Base-by-base conservation (phyloP, 2,329 filamentous ascomycete genomes). In the Stromatinia cepivora region DNA sequence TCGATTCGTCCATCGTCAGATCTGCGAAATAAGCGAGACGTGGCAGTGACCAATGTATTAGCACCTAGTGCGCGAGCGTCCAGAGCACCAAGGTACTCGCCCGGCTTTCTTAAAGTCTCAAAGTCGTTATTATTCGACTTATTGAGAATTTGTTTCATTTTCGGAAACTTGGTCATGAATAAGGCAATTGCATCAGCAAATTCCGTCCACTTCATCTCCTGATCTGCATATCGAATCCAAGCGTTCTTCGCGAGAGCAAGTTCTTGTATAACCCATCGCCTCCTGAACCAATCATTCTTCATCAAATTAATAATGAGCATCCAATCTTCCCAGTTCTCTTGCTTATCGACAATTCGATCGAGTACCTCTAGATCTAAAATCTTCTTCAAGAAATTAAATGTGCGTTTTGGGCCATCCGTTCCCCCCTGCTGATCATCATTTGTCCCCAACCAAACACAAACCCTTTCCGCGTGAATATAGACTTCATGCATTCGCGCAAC, bases 191-290 rank as follows among this genome's bases (percentile, higher is more conserved):
- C 70, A 67, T 75, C 72, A 28, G 50, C 50, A 34, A 45, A 20
- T 31, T 20, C 50, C 20, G 8, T 9, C 53, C 67, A 63, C 81
- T 64, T 53, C 15, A 69, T 57, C 58, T 64, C 58, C 15, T 64
- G 70, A 1, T 66, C 34, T 2, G 81, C 81, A 69, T 80, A 81
- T 36, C 78, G 76, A 0, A 82, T 72, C 1, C 69, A 72, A 2
- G 79, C 80, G 1, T 72, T 71, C 28, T 70, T 71, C 0, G 81
- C 79, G 0, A 82, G 71, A 0, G 79, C 78, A 25, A 82, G 77
- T 66, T 82, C 81, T 67, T 82, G 80, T 0, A 82, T 76, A 0
- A 82, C 76, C 81, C 81, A 82, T 0, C 79, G 74, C 3, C 79
- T 75, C 20, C 73, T 77, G 53, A 82, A 81, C 80, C 80, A 82